Evolutionary conservation across 1,284 basidiomycete genomes (phyloP), one percentile per base, ranked within the genome.

Genomic region (Xerocomus nothofagi): DNA sequence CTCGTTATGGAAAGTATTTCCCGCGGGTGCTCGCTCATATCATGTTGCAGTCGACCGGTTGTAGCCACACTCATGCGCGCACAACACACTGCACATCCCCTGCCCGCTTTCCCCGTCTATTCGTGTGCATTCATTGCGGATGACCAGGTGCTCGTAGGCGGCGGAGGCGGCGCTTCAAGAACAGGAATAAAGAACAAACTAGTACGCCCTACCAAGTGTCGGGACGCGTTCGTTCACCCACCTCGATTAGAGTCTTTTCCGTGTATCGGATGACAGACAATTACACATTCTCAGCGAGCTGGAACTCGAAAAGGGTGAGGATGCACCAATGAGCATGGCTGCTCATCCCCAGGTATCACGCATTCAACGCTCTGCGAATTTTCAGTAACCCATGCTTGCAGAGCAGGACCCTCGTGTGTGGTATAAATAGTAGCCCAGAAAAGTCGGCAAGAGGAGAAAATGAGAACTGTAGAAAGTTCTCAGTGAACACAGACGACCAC

Each of bases 101-200:
- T 93, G 6, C 78, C 84, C 9, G 72, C 80, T 1, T 95, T 93
- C 63, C 93, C 93, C 1, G 85, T 96, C 43, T 96, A 93, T 65
- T 91, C 90, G 7, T 84, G 87, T 48, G 82, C 84, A n/a, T 98
- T 95, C 72, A 68, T 90, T 12, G 80, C 85, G 0, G 75, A 84
- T 20, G 76, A 81, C 43, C 74, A 82, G n/a, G 72, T 97, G n/a
- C 75, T 94, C 12, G 75, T 96, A 4, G 94, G 93, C 2, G 94
- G 93, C 2, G 94, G 94, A 23, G 94, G 94, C 1, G 94, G 95
- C 18, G 81, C 75, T 55, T 76, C 84, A 55, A 77, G 77, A 56
- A 92, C 81, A 45, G 94, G 94, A 3, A 88, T 98, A 56, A 91
- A 91, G 73, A 98, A 98, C 73, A 93, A 93, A 69, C 71, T 98